Evolutionary conservation across 1,139 yeast species (phyloP).

Genomic region (Magnusiomyces suaveolens): DNA sequence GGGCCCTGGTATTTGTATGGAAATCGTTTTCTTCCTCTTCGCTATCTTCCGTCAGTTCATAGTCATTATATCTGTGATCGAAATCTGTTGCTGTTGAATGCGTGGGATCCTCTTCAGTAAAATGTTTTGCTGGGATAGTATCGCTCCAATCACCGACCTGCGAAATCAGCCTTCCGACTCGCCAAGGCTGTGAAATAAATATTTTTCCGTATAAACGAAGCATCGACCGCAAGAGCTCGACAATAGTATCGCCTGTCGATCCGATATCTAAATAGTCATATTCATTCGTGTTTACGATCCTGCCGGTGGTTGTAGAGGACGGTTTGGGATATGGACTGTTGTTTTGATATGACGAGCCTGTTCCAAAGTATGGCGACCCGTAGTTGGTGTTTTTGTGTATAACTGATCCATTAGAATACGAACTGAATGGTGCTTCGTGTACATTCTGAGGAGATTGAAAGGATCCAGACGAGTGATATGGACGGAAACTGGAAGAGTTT

Average conservation of each 20-base stretch:
- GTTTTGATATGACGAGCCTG: background rate
- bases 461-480: slow-evolving; percentile 62
- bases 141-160: slow-evolving; percentile 56
- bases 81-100: background rate
- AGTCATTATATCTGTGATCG: background rate
- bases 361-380: background rate
- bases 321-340: background rate
- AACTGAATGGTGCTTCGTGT: slow-evolving; percentile 11
- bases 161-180: slow-evolving; percentile 63
- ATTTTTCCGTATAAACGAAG: slow-evolving; percentile 58
- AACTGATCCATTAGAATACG: slow-evolving; percentile 6
- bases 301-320: slow-evolving; percentile 3
- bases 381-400: slow-evolving; percentile 12
- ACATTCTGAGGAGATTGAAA: slow-evolving; percentile 39
- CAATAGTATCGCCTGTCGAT: slow-evolving; percentile 12
- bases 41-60: slow-evolving; percentile 32
- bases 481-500: slow-evolving; percentile 37
- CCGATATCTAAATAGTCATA: slow-evolving; percentile 15
- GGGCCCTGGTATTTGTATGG: slow-evolving; percentile 4
- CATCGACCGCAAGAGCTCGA: slow-evolving; percentile 44
- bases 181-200: slow-evolving; percentile 77
- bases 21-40: slow-evolving; percentile 15
- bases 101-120: slow-evolving; percentile 2
- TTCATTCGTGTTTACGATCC: slow-evolving; percentile 7
- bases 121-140: background rate